Evolutionary conservation across 139 green algal genomes (phyloP).

Genomic region (Chlorella sorokiniana): DNA sequence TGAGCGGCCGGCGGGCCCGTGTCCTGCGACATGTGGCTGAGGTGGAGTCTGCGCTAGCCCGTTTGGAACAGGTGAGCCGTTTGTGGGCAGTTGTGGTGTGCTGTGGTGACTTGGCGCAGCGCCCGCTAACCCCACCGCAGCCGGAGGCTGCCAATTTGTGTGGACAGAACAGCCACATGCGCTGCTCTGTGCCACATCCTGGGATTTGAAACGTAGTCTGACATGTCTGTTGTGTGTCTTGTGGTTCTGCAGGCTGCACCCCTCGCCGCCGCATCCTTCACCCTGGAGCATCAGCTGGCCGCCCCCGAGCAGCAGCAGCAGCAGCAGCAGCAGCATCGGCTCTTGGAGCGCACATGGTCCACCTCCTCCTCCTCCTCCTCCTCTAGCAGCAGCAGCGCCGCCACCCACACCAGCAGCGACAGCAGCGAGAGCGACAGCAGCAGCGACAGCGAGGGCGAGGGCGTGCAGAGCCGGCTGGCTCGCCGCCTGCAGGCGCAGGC

Average conservation of each 20-base stretch:
- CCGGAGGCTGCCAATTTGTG: too few species aligned
- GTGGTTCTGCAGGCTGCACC: background rate
- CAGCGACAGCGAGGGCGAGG: background rate
- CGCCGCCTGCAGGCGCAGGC: background rate
- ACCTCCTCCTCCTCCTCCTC: background rate
- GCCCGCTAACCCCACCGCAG: too few species aligned
- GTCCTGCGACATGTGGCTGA: background rate
- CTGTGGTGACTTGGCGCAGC: background rate
- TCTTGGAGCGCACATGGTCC: background rate
- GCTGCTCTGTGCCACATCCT: too few species aligned
- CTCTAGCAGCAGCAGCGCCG: conserved; percentile 1
- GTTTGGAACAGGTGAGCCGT: background rate
- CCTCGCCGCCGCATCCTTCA: background rate
- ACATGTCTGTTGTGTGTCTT: background rate
- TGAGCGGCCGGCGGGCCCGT: background rate
- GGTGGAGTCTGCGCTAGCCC: background rate
- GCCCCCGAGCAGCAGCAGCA: background rate
- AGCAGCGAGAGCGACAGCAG: conserved; percentile 3
- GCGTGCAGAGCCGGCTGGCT: background rate
- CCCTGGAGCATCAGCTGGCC: background rate
- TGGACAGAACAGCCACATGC: too few species aligned
- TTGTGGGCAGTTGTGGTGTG: background rate
- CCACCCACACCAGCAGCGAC: background rate
- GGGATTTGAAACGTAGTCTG: background rate
- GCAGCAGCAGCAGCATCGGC: background rate